Evolutionary conservation across 805 yeast genomes (phyloP).

Genomic region (Yarrowia deformans): DNA sequence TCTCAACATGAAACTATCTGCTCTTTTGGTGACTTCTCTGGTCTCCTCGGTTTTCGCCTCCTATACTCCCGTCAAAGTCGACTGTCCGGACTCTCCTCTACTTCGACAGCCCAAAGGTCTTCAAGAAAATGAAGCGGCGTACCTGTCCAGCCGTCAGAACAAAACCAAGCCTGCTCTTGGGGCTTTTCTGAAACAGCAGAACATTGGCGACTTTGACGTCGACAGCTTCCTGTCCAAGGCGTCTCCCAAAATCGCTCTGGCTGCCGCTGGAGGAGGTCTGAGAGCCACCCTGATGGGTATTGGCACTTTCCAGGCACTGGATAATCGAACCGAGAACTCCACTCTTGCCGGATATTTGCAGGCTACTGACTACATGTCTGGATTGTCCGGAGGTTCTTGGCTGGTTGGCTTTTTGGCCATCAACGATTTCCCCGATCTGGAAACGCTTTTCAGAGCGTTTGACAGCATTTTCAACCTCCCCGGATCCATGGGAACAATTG

Average conservation of each 20-base stretch:
- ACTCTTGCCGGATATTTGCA: constrained; percentile 66
- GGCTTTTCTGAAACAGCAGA: not conserved
- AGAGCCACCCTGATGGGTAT: constrained; percentile 88
- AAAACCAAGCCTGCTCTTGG: constrained; percentile 10
- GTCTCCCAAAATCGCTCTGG: constrained; percentile 3
- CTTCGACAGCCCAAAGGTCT: constrained; percentile 1
- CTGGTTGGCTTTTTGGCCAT: constrained; percentile 67
- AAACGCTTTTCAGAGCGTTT: not conserved
- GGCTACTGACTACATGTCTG: constrained; percentile 72
- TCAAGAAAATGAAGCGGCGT: not conserved
- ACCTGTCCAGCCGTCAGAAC: not conserved
- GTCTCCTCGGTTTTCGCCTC: not conserved
- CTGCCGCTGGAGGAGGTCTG: constrained; percentile 81
- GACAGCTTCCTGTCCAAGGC: not conserved
- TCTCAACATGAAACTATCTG: not conserved
- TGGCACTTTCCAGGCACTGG: constrained; percentile 80
- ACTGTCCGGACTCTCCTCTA: not conserved
- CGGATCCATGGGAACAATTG: constrained; percentile 28
- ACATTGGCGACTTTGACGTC: not conserved
- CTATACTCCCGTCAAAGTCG: not conserved
- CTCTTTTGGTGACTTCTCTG: not conserved
- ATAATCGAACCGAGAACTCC: constrained; percentile 68
- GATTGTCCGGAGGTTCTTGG: constrained; percentile 88
- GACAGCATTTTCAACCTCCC: not conserved
- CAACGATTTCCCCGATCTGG: constrained; percentile 54